A percentile compares a stretch with the other conserved stretches of the same genome.
Conservation (phyloP, 2,329 filamentous ascomycete genomes). For the Aspergillus eucalypticola region DNA sequence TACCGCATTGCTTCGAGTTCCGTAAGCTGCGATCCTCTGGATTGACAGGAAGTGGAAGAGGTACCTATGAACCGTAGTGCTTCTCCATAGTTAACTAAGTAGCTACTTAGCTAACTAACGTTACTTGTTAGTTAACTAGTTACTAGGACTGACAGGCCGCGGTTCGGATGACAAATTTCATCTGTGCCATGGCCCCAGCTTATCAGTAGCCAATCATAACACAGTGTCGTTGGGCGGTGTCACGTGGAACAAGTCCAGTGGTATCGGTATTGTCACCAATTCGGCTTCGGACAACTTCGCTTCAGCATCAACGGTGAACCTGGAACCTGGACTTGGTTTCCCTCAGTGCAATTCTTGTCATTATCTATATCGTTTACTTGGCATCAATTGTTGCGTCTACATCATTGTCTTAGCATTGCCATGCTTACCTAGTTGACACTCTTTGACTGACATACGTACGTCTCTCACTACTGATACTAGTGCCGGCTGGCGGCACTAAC, state of each 20-base stretch:
- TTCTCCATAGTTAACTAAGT: too few species aligned
- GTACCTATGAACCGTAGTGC: not conserved
- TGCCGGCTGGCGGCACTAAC: slow-evolving; percentile 3
- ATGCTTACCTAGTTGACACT: not conserved
- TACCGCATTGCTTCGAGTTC: too few species aligned
- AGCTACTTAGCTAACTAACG: not conserved
- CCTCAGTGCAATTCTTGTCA: not conserved
- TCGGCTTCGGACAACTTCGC: not conserved
- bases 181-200: slow-evolving; percentile 5
- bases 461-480: not conserved
- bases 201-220: slow-evolving; percentile 21
- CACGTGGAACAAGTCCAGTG: not conserved
- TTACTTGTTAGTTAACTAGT: too few species aligned
- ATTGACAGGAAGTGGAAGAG: too few species aligned
- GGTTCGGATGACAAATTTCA: not conserved
- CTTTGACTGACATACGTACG: not conserved
- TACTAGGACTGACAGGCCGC: not conserved
- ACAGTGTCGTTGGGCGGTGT: not conserved
- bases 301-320: not conserved
- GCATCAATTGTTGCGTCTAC: not conserved
- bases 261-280: not conserved
- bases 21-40: too few species aligned
- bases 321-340: not conserved
- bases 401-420: too few species aligned
- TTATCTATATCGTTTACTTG: too few species aligned